These are phyloP conservation scores for Eucalyptus marginata DNA, from an alignment of 345 rosid species.

Conservation along the genomic window DNA sequence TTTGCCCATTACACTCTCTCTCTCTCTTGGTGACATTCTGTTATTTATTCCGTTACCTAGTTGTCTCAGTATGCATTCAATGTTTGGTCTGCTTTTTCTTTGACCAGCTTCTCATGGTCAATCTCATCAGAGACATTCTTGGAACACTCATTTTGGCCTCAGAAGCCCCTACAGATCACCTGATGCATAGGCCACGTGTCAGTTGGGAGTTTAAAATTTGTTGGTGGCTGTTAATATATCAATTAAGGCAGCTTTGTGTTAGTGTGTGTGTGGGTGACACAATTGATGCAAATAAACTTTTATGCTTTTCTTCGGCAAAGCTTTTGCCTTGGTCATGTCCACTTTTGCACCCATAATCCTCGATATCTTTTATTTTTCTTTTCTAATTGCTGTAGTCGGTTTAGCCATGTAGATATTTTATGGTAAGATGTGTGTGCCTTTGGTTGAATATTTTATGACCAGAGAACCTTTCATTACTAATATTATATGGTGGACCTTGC, in stretches of 20 bases:
- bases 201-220: conserved; percentile 58
- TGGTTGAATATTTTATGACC: background rate
- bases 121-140: conserved; percentile 93
- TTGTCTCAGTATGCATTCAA: background rate
- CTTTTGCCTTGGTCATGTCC: background rate
- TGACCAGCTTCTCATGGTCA: conserved; percentile 78
- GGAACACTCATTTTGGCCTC: conserved; percentile 95
- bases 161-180: conserved; percentile 88
- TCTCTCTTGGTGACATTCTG: background rate
- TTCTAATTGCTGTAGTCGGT: background rate
- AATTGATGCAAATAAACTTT: background rate
- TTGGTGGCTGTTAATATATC: background rate
- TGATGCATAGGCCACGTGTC: conserved; percentile 75
- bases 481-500: conserved; percentile 91
- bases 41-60: background rate
- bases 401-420: background rate
- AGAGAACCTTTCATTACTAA: conserved; percentile 91
- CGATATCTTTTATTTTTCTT: background rate
- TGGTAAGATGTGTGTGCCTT: background rate
- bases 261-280: background rate
- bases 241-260: background rate
- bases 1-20: background rate
- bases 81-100: background rate
- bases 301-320: background rate
- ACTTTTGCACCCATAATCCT: background rate